phyloP scores from a whole-genome alignment of 768 basidiomycete species.

The Galerina sulciceps region DNA sequence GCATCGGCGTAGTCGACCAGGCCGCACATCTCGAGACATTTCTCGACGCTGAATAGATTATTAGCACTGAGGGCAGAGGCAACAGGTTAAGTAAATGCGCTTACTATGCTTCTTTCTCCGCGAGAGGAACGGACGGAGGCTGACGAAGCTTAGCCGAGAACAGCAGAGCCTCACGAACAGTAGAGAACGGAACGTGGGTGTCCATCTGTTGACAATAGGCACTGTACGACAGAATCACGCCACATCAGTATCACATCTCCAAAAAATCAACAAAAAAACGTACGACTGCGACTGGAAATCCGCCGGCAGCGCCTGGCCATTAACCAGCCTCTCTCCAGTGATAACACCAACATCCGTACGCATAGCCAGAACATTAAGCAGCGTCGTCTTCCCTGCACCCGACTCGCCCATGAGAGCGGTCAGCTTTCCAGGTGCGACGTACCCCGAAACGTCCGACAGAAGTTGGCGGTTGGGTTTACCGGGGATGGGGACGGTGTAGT shows the following conservation, averaged over 20 bases:
- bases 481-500: constrained; percentile 68
- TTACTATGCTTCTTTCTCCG: constrained; percentile 83
- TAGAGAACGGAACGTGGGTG: constrained; percentile 74
- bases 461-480: constrained; percentile 51
- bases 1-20: constrained; percentile 66
- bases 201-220: constrained; percentile 90
- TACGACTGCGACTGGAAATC: constrained; percentile 70
- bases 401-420: constrained; percentile 78
- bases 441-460: constrained; percentile 77
- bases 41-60: constrained; percentile 38
- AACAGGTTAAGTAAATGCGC: constrained; percentile 38
- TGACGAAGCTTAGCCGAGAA: constrained; percentile 86
- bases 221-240: constrained; percentile 23
- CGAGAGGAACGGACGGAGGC: constrained; percentile 62
- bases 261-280: constrained; percentile 5
- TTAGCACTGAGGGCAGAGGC: not conserved
- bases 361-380: constrained; percentile 60
- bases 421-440: constrained; percentile 80
- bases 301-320: constrained; percentile 53
- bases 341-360: constrained; percentile 52
- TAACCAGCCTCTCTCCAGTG: constrained; percentile 56
- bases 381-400: constrained; percentile 60
- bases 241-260: not conserved
- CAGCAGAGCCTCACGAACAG: constrained; percentile 81
- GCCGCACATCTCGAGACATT: constrained; percentile 66